Evolutionary conservation across 176 grass and related monocot species (phyloP).

Genomic region (Phoenix roebelenii): DNA sequence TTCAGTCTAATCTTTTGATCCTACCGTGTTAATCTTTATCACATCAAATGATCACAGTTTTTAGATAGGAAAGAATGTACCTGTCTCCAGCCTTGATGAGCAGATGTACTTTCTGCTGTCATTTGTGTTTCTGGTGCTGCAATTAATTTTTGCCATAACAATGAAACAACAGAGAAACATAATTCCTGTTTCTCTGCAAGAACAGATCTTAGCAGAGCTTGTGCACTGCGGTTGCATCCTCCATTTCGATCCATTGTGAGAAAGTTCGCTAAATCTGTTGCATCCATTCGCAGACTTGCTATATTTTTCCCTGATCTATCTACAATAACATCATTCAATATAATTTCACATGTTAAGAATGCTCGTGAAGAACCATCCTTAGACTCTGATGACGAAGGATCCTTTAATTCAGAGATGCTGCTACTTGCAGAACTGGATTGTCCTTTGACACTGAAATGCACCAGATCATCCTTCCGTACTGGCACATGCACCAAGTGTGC

Average conservation of each 20-base stretch:
- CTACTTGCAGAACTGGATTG: conserved; percentile 24
- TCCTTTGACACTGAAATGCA: conserved; percentile 25
- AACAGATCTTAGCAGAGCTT: conserved; percentile 73
- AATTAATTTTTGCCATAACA: conserved; percentile 96
- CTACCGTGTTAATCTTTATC: too few relatives aligned
- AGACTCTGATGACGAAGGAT: conserved; percentile 34
- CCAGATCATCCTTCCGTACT: conserved; percentile 43
- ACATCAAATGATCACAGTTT: conserved; percentile 1
- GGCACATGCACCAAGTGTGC: conserved; percentile 49
- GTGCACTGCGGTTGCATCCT: conserved; percentile 60
- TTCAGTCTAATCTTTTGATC: too few relatives aligned
- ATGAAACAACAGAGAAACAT: conserved; percentile 91
- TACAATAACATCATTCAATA: conserved; percentile 38
- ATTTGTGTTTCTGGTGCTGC: conserved; percentile 93
- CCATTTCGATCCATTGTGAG: conserved; percentile 93
- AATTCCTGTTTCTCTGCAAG: conserved; percentile 86
- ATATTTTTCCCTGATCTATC: conserved; percentile 64
- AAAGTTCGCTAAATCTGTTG: conserved; percentile 89
- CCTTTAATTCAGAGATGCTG: conserved; percentile 29
- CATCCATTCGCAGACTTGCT: conserved; percentile 71
- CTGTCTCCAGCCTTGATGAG: conserved; percentile 99
- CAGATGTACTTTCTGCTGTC: conserved; percentile 97
- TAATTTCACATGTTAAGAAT: conserved; percentile 36
- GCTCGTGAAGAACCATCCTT: conserved; percentile 38
- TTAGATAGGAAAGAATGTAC: conserved; percentile 24